phyloP scores from a whole-genome alignment of 1,139 yeast species.

The Pichia sp. region DNA sequence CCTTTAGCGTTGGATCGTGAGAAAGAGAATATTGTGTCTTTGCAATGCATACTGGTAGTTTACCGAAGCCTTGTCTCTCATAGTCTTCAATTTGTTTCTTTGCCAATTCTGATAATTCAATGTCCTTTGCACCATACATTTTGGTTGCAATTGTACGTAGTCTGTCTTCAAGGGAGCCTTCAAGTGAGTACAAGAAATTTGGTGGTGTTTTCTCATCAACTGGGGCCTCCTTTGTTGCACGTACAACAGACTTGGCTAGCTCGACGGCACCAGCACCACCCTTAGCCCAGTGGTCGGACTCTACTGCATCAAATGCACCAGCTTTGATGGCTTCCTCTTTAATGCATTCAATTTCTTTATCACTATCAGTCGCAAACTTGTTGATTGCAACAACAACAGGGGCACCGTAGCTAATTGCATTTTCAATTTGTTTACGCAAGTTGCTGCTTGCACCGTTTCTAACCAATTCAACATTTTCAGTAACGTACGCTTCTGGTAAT shows the following conservation, averaged over 20 bases:
- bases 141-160: constrained; percentile 60
- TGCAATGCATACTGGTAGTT: constrained; percentile 77
- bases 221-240: constrained; percentile 44
- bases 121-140: constrained; percentile 71
- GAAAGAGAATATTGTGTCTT: constrained; percentile 81
- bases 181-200: constrained; percentile 57
- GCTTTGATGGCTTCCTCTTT: constrained; percentile 61
- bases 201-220: constrained; percentile 35
- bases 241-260: constrained; percentile 64
- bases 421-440: constrained; percentile 69
- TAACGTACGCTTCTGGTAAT: constrained; percentile 60
- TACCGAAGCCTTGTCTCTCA: constrained; percentile 66
- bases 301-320: constrained; percentile 73
- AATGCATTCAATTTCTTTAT: constrained; percentile 61
- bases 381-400: constrained; percentile 81
- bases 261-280: constrained; percentile 75
- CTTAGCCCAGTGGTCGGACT: constrained; percentile 75
- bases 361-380: constrained; percentile 66
- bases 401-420: constrained; percentile 65
- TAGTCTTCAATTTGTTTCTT: constrained; percentile 61
- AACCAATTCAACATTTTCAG: constrained; percentile 64
- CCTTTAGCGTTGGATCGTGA: constrained; percentile 76
- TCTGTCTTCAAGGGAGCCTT: constrained; percentile 60
- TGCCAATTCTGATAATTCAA: constrained; percentile 66
- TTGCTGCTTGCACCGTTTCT: constrained; percentile 59